Percentiles rank a stretch among this genome's conserved stretches.
Conservation (phyloP, 179 eudicot species). For the Heliamphora pulchella region DNA sequence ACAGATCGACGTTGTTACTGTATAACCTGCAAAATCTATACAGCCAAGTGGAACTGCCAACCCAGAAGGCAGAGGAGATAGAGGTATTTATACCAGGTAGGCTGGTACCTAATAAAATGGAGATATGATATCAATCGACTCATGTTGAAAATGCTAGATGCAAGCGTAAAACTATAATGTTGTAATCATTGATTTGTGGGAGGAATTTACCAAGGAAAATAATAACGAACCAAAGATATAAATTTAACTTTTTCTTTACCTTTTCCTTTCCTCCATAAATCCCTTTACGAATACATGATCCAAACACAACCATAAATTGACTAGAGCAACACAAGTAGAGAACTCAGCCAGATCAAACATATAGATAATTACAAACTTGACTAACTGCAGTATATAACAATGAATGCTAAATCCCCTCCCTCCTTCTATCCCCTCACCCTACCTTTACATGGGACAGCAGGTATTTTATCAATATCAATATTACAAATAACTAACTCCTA, state of each 20-base stretch:
- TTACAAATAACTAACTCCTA: no score
- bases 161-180: no score
- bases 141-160: no score
- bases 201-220: neutral
- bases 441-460: no score
- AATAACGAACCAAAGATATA: neutral
- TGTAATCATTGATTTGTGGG: neutral
- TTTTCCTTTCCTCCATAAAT: neutral
- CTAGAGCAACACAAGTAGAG: neutral
- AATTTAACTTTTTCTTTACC: neutral
- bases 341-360: neutral
- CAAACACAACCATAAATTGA: neutral
- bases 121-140: neutral
- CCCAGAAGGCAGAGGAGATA: no score
- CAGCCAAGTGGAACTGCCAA: no score
- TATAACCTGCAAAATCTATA: no score
- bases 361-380: neutral
- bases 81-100: no score
- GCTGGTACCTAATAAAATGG: neutral
- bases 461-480: no score
- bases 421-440: no score
- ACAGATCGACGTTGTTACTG: no score
- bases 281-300: neutral
- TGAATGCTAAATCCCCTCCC: no score
- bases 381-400: neutral